Conservation (phyloP, 140 eudicot species). For the Cichorium intybus region DNA sequence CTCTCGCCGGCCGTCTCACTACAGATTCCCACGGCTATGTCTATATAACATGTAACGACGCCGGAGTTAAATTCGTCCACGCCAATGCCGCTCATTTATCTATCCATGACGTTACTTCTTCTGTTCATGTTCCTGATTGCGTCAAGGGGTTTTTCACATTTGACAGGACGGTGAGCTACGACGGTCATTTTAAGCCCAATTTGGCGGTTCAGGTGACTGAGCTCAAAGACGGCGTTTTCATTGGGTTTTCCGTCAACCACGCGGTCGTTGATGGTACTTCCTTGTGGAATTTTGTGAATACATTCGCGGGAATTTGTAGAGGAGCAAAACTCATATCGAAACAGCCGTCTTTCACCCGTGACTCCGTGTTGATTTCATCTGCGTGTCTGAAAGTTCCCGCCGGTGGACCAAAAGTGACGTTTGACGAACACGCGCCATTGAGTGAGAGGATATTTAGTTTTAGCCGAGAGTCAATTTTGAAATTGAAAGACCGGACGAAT, state of each 20-base stretch:
- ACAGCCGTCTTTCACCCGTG: slow-evolving; percentile 56
- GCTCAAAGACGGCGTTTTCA: slow-evolving; percentile 68
- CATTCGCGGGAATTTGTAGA: slow-evolving; percentile 55
- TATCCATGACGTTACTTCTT: slow-evolving; percentile 38
- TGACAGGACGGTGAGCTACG: slow-evolving; percentile 55
- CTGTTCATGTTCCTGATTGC: slow-evolving; percentile 42
- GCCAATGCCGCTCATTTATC: slow-evolving; percentile 38
- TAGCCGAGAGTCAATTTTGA: slow-evolving; percentile 57
- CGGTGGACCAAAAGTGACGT: slow-evolving; percentile 66
- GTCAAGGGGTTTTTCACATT: slow-evolving; percentile 56
- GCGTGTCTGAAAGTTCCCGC: slow-evolving; percentile 57
- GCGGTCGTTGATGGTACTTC: slow-evolving; percentile 87
- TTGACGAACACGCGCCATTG: slow-evolving; percentile 51
- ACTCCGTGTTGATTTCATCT: slow-evolving; percentile 55
- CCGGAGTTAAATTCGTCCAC: slow-evolving; percentile 67
- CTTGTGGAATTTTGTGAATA: slow-evolving; percentile 74
- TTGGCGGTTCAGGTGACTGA: slow-evolving; percentile 76
- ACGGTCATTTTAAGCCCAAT: slow-evolving; percentile 60
- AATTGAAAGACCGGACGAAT: slow-evolving; percentile 45
- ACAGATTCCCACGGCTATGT: slow-evolving; percentile 58
- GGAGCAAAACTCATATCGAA: slow-evolving; percentile 38
- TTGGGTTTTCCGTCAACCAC: slow-evolving; percentile 74
- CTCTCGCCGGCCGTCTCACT: slow-evolving; percentile 71
- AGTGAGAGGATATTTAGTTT: slow-evolving; percentile 72
- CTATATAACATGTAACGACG: slow-evolving; percentile 64